Base-by-base conservation (phyloP, 2,329 filamentous ascomycete species). In the Teratosphaeria epicoccoides region DNA sequence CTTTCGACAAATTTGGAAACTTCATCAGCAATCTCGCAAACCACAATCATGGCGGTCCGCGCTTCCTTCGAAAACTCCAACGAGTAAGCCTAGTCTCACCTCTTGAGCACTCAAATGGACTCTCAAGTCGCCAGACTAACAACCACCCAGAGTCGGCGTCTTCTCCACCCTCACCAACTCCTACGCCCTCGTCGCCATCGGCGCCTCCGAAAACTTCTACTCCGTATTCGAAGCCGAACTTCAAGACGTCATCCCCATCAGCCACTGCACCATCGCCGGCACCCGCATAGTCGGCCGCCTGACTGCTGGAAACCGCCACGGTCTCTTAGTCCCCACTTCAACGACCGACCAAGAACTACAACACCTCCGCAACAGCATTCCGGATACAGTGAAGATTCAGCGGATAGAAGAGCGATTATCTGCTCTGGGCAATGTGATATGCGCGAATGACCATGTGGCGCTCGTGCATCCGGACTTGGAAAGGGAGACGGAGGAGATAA, bases 151-250 rank as follows among this genome's bases (percentile, higher is more conserved):
- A 76, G 87, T 98, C 68, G 93, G 93, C 70, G 93, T 97, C 68
- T 98, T 98, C 73, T 76, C 90, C 55, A 95, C 88, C 56, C 85
- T 98, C 69, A 98, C 93, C 62, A 98, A 98, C 75, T 91, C 88
- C 55, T 98, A 95, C 73, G 89, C 90, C 63, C 80, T 98, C 64
- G 88, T 96, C 63, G 90, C 91, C 59, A 82, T 95, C 60, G 93
- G 93, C 67, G 90, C 88, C 63, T 95, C 88, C 67, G 90, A 96
- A 78, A 97, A 97, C 81, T 98, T 98, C 74, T 97, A 97, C 83
- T 61, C 20, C 77, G 82, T 97, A 70, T 97, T 98, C 75, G 93
- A 98, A 78, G 85, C 91, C 57, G 93, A 98, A 76, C 80, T 98
- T 56, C 88, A 95, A 77, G 93, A 97, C 76, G 83, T 96, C 57